Evolutionary conservation across 2,329 filamentous ascomycete species (phyloP).

Genomic region (Aspergillus tamarii): DNA sequence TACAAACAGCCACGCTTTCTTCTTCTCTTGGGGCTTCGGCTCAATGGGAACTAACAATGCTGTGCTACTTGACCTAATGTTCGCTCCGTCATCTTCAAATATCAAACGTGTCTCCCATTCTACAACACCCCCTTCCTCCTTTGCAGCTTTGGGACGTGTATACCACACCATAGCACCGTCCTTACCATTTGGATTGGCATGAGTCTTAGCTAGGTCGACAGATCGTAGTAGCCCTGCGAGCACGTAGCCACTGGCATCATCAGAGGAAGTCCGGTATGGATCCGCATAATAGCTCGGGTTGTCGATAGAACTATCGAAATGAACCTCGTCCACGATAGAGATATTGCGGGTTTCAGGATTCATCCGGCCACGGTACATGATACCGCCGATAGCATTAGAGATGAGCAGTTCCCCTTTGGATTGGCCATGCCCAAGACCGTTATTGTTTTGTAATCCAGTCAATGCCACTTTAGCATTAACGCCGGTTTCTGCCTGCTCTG

Average conservation of each 20-base stretch:
- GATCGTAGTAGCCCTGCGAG: conserved; percentile 52
- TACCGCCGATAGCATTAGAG: conserved; percentile 49
- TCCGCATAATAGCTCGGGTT: conserved; percentile 64
- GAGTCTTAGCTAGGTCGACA: conserved; percentile 40
- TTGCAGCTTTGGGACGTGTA: conserved; percentile 28
- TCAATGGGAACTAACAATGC: conserved; percentile 59
- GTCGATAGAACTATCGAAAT: conserved; percentile 54
- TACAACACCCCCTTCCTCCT: conserved; percentile 1
- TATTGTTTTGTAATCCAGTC: conserved; percentile 55
- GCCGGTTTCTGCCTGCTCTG: conserved; percentile 33
- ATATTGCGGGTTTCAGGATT: conserved; percentile 37
- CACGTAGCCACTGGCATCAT: conserved; percentile 59
- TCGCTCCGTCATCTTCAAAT: conserved; percentile 61
- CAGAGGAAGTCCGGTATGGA: conserved; percentile 47
- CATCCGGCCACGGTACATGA: conserved; percentile 46
- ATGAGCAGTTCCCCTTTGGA: conserved; percentile 38
- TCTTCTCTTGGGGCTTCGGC: conserved; percentile 46
- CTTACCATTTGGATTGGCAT: conserved; percentile 38
- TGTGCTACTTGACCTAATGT: conserved; percentile 54
- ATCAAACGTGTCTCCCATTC: conserved; percentile 53
- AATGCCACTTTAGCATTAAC: conserved; percentile 51
- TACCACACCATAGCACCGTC: conserved; percentile 56
- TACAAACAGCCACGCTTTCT: conserved; percentile 61
- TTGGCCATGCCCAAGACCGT: conserved; percentile 58
- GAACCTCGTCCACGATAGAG: conserved; percentile 47